Base-by-base conservation (phyloP, 2,329 filamentous ascomycete species). In the Xylariaceae sp. region DNA sequence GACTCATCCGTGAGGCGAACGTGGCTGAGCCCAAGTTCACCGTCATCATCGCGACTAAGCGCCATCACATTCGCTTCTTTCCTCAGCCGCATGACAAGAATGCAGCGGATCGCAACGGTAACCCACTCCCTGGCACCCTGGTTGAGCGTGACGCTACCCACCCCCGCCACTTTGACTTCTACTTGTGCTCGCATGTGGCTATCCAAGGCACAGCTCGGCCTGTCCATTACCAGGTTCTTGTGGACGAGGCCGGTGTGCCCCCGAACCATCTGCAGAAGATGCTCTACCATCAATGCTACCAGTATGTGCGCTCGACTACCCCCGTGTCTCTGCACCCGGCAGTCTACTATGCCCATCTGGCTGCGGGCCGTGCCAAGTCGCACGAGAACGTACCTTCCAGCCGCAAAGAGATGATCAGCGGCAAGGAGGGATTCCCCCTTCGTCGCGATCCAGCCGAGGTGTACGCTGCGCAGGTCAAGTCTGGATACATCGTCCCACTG, bases 141-240 rank as follows among this genome's bases (percentile, higher is more conserved):
- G 81, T 98, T 4, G 90, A 97, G 62, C 74, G 72, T 23, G 90
- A 94, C 42, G 81, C 94, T n/a, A 96, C 88, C 0, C 86, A 90
- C 54, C 88, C 92, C 0, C 86, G 84, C 56, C 85, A 94, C 59
- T 94, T 84, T 59, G 92, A 97, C 58, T 95, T 95, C 55, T 90
- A 77, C 37, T 61, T 79, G 3, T 72, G 66, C 48, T 76, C 73
- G 0, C 76, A 80, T 38, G 64, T 68, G 1, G 92, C 92, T 1
- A 88, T 98, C 49, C 92, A 98, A 64, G 92, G 92, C 16, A 98
- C 92, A 1, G 84, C 92, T 13, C 80, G 92, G 2, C 92, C 92
- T 0, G 88, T 94, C 0, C 88, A 94, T 54, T 98, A 98, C 61
- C 84, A 90, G 46, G 83, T 96, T 11, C 79, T 98, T 15, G 59